Evolutionary conservation across 306 rosid species (phyloP), one percentile per base, ranked within the genome.

Genomic region (Lathyrus oleraceus): DNA sequence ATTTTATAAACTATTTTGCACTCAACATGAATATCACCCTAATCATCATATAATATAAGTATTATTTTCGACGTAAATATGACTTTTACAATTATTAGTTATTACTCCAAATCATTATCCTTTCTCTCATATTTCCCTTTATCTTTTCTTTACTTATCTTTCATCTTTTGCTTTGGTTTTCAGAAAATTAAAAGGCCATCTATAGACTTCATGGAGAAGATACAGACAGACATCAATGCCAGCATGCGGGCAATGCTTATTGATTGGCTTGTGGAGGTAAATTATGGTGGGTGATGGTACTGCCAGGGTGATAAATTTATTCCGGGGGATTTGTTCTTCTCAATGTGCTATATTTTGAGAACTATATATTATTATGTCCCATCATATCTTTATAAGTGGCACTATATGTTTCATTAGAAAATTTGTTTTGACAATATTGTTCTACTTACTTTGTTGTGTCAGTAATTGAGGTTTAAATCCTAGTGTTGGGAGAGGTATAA

Each of bases 211-310:
- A 85, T 91, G 91, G 97, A 87, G 74, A 91, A 71, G 71, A 35
- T 79, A 62, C 97, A 91, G 87, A 91, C 85, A 71, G 96, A 91
- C 45, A 62, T 91, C n/a, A 82, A 81, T 81, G 47, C 91, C n/a
- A 77, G 82, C 82, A 91, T 91, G 96, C 89, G 97, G 25, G 88
- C 91, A 11, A 87, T 82, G 72, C 77, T 88, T 6, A 68, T 91
- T 61, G 93, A 91, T 70, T 91, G 97, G 97, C 96, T 88, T 44
- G 96, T 88, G 61, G 96, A 91, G 96, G 97, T 91, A 81, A 78
- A 61, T 32, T 77, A 54, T 77, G 74, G 63, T 67, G 65, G 80
- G 64, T 76, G 58, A 61, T 4, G 76, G 80, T 61, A 36, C 36
- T 61, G 59, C 21, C 69, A 36, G 65, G 75, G 61, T 17, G 65